A percentile compares a stretch with the other conserved stretches of the same genome.
Evolutionary conservation across 2,329 filamentous ascomycete species (phyloP).

Genomic region (Trichoderma guizhouense): DNA sequence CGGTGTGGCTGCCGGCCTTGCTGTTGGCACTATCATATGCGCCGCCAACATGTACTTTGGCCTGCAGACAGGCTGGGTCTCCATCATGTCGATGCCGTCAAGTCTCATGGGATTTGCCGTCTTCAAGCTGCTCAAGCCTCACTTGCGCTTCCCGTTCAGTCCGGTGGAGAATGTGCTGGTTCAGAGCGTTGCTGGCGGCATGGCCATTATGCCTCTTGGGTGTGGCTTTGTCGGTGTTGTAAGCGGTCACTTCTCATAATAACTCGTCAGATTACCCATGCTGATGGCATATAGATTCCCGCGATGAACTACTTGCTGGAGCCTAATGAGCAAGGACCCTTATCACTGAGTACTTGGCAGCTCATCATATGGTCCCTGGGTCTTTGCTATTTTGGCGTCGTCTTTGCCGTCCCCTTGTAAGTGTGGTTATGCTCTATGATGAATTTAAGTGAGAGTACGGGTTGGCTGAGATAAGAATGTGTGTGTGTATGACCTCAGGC

Average conservation of each 20-base stretch:
- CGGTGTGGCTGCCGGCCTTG: conserved; percentile 73
- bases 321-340: conserved; percentile 72
- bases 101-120: conserved; percentile 92
- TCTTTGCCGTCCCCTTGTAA: conserved; percentile 86
- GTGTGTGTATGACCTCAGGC: conserved; percentile 35
- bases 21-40: conserved; percentile 85
- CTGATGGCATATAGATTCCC: conserved; percentile 55
- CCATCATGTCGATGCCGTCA: conserved; percentile 95
- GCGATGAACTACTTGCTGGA: conserved; percentile 84
- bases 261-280: not conserved
- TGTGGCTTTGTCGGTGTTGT: conserved; percentile 91
- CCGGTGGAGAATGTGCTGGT: conserved; percentile 89
- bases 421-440: conserved; percentile 16
- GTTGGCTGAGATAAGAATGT: not conserved
- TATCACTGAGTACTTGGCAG: conserved; percentile 69
- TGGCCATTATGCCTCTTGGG: conserved; percentile 94
- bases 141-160: conserved; percentile 74
- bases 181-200: conserved; percentile 90
- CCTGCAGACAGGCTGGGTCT: conserved; percentile 72
- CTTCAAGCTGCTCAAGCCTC: conserved; percentile 74
- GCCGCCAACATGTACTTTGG: conserved; percentile 99
- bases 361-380: conserved; percentile 88
- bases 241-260: conserved; percentile 27
- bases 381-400: conserved; percentile 92
- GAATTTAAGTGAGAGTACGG: not conserved